Evolutionary conservation across 306 rosid species (phyloP), one percentile per base, ranked within the genome.

Genomic region (Rosa chinensis): DNA sequence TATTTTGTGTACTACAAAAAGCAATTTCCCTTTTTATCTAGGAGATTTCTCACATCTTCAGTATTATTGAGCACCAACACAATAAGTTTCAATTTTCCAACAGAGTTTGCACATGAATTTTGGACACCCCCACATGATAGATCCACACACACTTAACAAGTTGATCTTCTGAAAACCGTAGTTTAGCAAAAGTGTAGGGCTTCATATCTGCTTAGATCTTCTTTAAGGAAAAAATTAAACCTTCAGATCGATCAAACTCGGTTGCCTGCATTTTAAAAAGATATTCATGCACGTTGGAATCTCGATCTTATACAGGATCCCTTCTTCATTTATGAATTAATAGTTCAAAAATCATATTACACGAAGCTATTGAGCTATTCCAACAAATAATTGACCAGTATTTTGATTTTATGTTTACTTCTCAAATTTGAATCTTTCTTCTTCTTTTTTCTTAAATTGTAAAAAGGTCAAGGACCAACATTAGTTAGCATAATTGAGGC

Each of bases 61-160:
- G 6, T 23, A 59, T 59, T 59, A 58, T 58, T 9, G 16, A 23
- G 35, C 35, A 59, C 66, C 66, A n/a, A 58, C 5, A 21, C 63
- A 58, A 56, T n/a, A 53, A 53, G 59, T 53, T 18, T 18, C 59
- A 53, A 18, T 18, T 55, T 8, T 55, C 5, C 62, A n/a, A 55
- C 12, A 0, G 0, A 55, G 37, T 59, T 75, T 76, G 78, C 86
- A 82, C 87, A 83, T 77, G 82, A 81, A 85, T 67, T 76, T 70
- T 42, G 69, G 77, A 82, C 78, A 59, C 21, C 82, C 84, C 86
- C 77, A 82, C 79, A 84, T 77, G 78, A 80, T 73, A 78, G 83
- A 86, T 80, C 78, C 82, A 59, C 66, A 16, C 32, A 18, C 23
- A 66, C 44, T 39, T 55, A 55, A 35, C 55, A 71, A 47, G 35